Evolutionary conservation across 306 rosid genomes (phyloP).

Genomic region (Arachis stenosperma): DNA sequence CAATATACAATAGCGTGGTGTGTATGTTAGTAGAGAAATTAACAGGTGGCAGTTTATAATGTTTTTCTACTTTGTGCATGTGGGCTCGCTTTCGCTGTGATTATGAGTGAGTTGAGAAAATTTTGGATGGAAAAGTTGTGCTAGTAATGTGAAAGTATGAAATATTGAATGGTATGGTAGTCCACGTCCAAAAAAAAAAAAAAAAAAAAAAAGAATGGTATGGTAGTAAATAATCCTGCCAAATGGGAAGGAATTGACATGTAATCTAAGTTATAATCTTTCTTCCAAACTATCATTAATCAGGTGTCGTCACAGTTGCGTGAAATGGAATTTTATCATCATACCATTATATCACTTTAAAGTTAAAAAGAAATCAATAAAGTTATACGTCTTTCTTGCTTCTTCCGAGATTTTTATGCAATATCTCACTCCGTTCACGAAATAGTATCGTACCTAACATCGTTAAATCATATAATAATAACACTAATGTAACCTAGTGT

Average conservation of each 20-base stretch:
- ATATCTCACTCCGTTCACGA: not conserved
- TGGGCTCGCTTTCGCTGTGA: slow-evolving; percentile 12
- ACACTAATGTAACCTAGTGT: not conserved
- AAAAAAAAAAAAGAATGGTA: too few relatives aligned
- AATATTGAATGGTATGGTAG: too few relatives aligned
- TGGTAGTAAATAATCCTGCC: not conserved
- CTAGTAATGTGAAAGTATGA: not conserved
- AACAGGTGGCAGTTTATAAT: not conserved
- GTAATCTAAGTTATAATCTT: not conserved
- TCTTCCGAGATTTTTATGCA: not conserved
- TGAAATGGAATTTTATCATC: not conserved
- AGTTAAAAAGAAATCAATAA: not conserved
- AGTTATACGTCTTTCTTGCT: not conserved
- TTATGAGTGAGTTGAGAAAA: not conserved
- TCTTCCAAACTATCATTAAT: not conserved
- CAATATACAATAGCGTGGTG: too few relatives aligned
- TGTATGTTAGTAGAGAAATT: not conserved
- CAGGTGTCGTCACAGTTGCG: slow-evolving; percentile 1
- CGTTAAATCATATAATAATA: not conserved
- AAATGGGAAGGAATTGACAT: not conserved
- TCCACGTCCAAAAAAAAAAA: too few relatives aligned
- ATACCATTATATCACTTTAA: not conserved
- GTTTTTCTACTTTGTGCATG: not conserved
- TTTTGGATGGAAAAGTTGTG: not conserved
- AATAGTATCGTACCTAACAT: not conserved